A percentile compares a stretch with the other conserved stretches of the same genome.
Conservation (phyloP, 371 early-diverging fungal genomes). For the Fennellomyces sp. region DNA sequence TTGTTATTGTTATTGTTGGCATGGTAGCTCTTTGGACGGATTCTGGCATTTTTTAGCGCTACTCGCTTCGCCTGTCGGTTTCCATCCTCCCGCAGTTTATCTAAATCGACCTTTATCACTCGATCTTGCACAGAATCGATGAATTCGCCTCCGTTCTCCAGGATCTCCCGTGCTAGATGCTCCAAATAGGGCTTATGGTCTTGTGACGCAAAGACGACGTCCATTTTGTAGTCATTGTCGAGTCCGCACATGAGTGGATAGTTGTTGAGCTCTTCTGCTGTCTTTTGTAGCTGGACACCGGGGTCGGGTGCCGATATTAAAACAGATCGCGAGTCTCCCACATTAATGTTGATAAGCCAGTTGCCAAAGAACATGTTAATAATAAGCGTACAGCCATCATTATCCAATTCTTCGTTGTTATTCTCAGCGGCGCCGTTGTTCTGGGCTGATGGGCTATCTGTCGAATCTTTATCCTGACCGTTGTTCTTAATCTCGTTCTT, state of each 20-base stretch:
- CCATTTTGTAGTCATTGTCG: conserved; percentile 52
- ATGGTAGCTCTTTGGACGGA: conserved; percentile 45
- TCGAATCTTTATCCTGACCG: background rate
- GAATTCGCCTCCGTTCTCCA: conserved; percentile 70
- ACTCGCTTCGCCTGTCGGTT: conserved; percentile 55
- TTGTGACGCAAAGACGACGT: conserved; percentile 64
- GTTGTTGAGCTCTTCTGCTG: background rate
- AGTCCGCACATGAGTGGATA: conserved; percentile 17
- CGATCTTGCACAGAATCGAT: conserved; percentile 66
- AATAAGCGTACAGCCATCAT: conserved; percentile 85
- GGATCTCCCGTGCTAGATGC: conserved; percentile 62
- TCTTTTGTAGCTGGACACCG: conserved; percentile 9
- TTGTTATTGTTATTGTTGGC: conserved; percentile 1
- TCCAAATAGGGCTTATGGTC: conserved; percentile 71
- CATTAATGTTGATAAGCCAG: conserved; percentile 81
- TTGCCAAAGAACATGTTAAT: conserved; percentile 72
- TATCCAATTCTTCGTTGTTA: conserved; percentile 42
- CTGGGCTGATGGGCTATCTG: background rate
- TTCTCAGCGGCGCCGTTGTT: background rate
- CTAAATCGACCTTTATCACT: conserved; percentile 63
- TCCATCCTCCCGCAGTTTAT: conserved; percentile 46
- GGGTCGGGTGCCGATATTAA: conserved; percentile 52
- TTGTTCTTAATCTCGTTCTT: background rate
- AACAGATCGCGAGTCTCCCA: conserved; percentile 85
- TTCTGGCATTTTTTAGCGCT: conserved; percentile 63